Evolutionary conservation across 2,329 filamentous ascomycete species (phyloP).

Genomic region (Penicillium concentricum): DNA sequence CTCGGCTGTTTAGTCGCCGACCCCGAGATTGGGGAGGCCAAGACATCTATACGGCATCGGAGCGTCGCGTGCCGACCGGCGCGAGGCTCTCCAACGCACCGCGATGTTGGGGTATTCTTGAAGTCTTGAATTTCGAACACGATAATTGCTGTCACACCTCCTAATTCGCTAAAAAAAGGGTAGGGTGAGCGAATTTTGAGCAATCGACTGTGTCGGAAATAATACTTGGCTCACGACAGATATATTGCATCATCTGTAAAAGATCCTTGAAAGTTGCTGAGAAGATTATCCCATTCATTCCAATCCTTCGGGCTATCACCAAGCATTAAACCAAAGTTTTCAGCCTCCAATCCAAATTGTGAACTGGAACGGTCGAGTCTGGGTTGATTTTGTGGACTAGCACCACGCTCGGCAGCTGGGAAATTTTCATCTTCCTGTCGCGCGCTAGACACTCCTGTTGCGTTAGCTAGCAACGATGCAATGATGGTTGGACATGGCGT

Average conservation of each 20-base stretch:
- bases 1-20: constrained; percentile 12
- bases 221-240: background rate
- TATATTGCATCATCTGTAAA: constrained; percentile 18
- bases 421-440: background rate
- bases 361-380: background rate
- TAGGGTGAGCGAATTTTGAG: background rate
- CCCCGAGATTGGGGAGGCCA: constrained; percentile 6
- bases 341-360: background rate
- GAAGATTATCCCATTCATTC: constrained; percentile 30
- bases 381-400: background rate
- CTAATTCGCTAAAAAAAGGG: background rate
- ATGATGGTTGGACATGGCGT: constrained; percentile 25
- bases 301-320: constrained; percentile 27
- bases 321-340: constrained; percentile 11
- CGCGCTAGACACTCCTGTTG: background rate
- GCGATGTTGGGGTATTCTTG: background rate
- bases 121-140: background rate
- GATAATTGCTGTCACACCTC: background rate
- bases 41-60: constrained; percentile 3
- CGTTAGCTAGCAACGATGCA: constrained; percentile 8
- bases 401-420: background rate
- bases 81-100: background rate
- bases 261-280: constrained; percentile 28
- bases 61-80: constrained; percentile 7
- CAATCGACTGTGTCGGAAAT: background rate